phyloP scores from a whole-genome alignment of 306 rosid species.

The Begonia masoniana region DNA sequence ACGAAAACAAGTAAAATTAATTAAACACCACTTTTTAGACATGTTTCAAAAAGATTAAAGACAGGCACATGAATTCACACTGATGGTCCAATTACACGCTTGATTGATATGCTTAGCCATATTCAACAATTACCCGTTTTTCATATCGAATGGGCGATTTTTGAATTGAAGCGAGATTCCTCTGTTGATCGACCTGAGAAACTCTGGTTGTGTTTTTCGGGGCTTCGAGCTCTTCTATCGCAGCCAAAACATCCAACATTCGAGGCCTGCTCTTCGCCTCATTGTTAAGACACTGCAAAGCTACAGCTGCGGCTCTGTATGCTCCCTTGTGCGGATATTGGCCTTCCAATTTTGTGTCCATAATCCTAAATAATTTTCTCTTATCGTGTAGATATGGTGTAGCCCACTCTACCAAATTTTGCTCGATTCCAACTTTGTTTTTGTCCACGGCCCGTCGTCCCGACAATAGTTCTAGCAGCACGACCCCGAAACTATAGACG shows the following conservation, averaged over 20 bases:
- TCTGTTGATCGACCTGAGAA: slow-evolving; percentile 25
- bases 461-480: slow-evolving; percentile 60
- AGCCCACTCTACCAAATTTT: slow-evolving; percentile 83
- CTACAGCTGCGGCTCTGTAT: slow-evolving; percentile 55
- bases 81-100: too few relatives aligned
- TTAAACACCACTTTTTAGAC: too few relatives aligned
- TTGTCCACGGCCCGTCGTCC: slow-evolving; percentile 78
- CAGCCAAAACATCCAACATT: slow-evolving; percentile 58
- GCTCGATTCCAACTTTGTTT: slow-evolving; percentile 46
- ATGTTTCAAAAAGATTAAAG: too few relatives aligned
- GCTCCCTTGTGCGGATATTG: slow-evolving; percentile 85
- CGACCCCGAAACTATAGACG: slow-evolving; percentile 91
- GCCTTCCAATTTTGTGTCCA: slow-evolving; percentile 89
- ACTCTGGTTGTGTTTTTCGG: slow-evolving; percentile 34
- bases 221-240: slow-evolving; percentile 49
- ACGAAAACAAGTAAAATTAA: too few relatives aligned
- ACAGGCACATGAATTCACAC: too few relatives aligned
- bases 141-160: not conserved
- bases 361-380: slow-evolving; percentile 64
- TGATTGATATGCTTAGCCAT: too few relatives aligned
- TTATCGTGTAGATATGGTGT: slow-evolving; percentile 66
- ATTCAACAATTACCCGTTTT: too few relatives aligned
- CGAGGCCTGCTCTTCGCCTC: slow-evolving; percentile 77
- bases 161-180: not conserved
- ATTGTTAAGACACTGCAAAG: slow-evolving; percentile 54